phyloP scores from a whole-genome alignment of 306 rosid genomes.

The Trichosanthes cucumerina region DNA sequence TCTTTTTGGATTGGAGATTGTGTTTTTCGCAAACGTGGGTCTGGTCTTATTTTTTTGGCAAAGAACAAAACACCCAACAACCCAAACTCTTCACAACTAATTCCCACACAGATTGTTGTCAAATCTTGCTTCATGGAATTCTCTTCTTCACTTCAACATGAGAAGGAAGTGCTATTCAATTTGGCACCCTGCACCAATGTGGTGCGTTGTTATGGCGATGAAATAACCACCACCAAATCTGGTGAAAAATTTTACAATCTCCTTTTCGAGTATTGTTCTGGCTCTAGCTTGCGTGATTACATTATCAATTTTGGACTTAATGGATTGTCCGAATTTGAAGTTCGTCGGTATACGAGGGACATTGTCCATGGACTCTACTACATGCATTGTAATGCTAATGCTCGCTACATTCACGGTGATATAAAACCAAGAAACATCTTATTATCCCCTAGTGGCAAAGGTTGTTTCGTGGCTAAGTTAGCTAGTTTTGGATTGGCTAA shows the following conservation, averaged over 20 bases:
- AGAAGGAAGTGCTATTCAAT: neutral
- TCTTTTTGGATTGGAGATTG: neutral
- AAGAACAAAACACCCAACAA: neutral
- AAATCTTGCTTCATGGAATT: neutral
- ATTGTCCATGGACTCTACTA: neutral
- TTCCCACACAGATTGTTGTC: neutral
- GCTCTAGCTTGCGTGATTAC: neutral
- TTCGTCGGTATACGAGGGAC: neutral
- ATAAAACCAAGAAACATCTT: neutral
- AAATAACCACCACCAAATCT: neutral
- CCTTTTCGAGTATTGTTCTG: neutral
- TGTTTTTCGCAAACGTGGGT: neutral
- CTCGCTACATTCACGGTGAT: neutral
- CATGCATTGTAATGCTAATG: neutral
- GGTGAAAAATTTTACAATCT: neutral
- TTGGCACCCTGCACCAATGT: neutral
- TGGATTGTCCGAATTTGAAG: neutral
- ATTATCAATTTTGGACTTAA: neutral
- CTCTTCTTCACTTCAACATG: neutral
- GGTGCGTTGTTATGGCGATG: neutral
- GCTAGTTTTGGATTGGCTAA: neutral
- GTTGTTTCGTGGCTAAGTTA: neutral
- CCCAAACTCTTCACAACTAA: neutral
- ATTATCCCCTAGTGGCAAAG: neutral
- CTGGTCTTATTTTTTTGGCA: neutral